phyloP scores from a whole-genome alignment of 352 stramenopile species.

The Phytophthora lateralis region DNA sequence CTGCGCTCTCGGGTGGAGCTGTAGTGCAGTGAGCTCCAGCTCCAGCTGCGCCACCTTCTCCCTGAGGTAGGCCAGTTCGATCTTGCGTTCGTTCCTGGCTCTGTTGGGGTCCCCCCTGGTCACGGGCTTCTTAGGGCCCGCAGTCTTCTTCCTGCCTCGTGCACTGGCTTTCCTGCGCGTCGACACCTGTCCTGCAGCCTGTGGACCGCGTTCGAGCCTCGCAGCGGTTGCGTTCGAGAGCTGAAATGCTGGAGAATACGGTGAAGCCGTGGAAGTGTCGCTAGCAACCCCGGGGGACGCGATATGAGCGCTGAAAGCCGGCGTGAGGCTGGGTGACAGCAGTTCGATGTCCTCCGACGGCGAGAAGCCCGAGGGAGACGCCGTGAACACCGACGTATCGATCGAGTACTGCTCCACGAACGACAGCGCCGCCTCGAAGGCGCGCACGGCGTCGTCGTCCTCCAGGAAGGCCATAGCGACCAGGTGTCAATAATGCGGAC shows the following conservation, averaged over 20 bases:
- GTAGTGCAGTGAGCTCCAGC: constrained; percentile 57
- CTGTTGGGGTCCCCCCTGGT: constrained; percentile 43
- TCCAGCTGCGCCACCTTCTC: constrained; percentile 70
- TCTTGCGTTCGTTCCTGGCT: constrained; percentile 53
- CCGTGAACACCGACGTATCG: constrained; percentile 34
- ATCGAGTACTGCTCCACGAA: constrained; percentile 48
- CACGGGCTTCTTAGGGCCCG: constrained; percentile 44
- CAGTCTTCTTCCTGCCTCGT: constrained; percentile 41
- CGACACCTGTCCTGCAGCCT: constrained; percentile 3
- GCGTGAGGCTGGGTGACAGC: constrained; percentile 28
- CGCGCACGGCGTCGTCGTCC: constrained; percentile 36
- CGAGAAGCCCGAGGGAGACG: constrained; percentile 11
- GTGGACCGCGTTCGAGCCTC: constrained; percentile 25
- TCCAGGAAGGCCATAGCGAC: constrained; percentile 39
- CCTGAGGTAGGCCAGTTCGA: constrained; percentile 72
- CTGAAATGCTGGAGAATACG: constrained; percentile 21
- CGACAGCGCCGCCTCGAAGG: constrained; percentile 44
- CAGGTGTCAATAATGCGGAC: constrained; percentile 4
- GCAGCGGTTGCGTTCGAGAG: constrained; percentile 13
- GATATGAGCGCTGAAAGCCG: background rate
- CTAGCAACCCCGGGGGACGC: constrained; percentile 6
- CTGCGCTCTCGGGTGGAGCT: constrained; percentile 31
- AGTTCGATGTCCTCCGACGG: constrained; percentile 31
- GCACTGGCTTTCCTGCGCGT: constrained; percentile 8
- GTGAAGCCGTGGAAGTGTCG: constrained; percentile 8